Base-by-base conservation (phyloP, 352 stramenopile genomes). In the Phytophthora foliorum region DNA sequence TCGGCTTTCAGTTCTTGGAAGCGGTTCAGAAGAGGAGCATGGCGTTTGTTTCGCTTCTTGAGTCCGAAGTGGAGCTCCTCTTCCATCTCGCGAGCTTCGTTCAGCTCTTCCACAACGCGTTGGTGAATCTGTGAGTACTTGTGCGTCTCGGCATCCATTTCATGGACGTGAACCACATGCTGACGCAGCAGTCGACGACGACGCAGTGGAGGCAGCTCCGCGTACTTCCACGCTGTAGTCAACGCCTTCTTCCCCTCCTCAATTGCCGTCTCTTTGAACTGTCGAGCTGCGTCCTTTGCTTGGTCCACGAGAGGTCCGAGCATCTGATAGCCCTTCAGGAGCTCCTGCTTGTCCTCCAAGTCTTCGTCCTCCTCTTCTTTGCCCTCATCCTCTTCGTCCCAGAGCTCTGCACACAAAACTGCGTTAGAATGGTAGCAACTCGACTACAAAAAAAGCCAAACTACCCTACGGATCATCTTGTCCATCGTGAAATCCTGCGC, bases 401-500 rank as follows among this genome's bases (percentile, higher is more conserved):
- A 94, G 16, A 94, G 66, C 34, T 86, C 86, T 94, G 19, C 4
- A 46, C 10, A 32, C 25, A 57, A 55, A 14, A 48, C 16, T 48
- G 13, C 31, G 27, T 17, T 34, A 11, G 25, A 22, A 25, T 16
- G 13, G 36, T 39, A 38, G 22, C 19, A 46, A 29, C 17, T 34
- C 2, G 38, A n/a, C 54, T 29, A 4, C 1, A 55, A n/a, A 24
- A 29, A 5, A 34, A 13, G 17, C 16, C 17, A 6, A 17, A 51
- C 42, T 22, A 10, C 73, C 83, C 31, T 49, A 92, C 84, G 78
- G 11, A 86, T 63, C 85, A 94, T 94, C 67, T 92, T 92, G 3
- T 82, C 80, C 77, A 93, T 89, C 0, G 83, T 87, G 41, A 92
- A 94, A 48, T 93, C 87, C 46, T 82, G 78, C 25, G 84, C 75